Conservation (phyloP, 192 early-diverging fungal genomes). For the Backusella mclennaniae region DNA sequence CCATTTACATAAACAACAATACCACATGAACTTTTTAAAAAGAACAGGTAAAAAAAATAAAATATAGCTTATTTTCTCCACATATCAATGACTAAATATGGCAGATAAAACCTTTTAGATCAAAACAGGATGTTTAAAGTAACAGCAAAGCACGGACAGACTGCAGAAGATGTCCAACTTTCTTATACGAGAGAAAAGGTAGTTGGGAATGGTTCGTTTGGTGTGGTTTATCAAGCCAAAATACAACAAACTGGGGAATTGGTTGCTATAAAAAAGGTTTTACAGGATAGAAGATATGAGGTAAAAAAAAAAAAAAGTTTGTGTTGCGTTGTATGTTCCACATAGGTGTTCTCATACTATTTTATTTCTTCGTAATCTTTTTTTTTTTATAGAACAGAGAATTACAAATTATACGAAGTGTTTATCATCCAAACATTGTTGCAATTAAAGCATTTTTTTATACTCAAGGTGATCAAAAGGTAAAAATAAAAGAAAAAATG, state of each 20-base stretch:
- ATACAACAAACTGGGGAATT: conserved; percentile 73
- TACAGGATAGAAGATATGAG: conserved; percentile 97
- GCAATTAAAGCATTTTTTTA: conserved; percentile 90
- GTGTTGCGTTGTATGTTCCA: not conserved
- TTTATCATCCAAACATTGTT: conserved; percentile 92
- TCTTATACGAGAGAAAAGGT: conserved; percentile 88
- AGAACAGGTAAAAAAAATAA: not conserved
- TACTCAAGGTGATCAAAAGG: conserved; percentile 83
- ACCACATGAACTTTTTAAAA: not conserved
- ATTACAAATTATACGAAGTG: conserved; percentile 87
- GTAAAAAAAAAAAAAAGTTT: conserved; percentile 32
- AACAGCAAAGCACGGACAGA: conserved; percentile 81
- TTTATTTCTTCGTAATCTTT: not conserved
- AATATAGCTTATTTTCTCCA: not conserved
- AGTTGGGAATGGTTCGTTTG: conserved; percentile 96
- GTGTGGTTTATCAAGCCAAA: conserved; percentile 95
- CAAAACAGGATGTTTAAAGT: conserved; percentile 55
- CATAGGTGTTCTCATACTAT: not conserved
- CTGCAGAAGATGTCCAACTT: conserved; percentile 79
- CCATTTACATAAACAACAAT: conserved; percentile 5
- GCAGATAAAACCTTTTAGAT: not conserved
- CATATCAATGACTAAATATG: not conserved
- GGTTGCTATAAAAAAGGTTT: conserved; percentile 93
- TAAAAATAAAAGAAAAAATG: conserved; percentile 14
- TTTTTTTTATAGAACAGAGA: conserved; percentile 66